phyloP scores from a whole-genome alignment of 805 yeast genomes.

The Kazachstania martiniae region DNA sequence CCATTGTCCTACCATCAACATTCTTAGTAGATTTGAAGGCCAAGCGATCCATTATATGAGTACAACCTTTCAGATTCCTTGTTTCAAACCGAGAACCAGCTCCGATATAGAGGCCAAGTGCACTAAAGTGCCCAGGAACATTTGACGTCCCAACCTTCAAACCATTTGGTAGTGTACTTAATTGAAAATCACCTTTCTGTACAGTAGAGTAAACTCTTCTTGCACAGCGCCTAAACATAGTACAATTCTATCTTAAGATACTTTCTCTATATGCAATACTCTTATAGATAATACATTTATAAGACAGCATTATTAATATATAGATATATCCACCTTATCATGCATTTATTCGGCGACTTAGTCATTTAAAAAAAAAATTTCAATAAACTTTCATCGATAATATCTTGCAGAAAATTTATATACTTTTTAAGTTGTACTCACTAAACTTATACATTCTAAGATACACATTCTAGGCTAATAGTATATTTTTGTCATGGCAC shows the following conservation, averaged over 20 bases:
- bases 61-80: constrained; percentile 50
- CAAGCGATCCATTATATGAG: constrained; percentile 76
- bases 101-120: constrained; percentile 77
- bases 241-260: no score
- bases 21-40: constrained; percentile 67
- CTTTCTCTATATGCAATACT: no score
- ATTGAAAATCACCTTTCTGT: constrained; percentile 13
- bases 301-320: no score
- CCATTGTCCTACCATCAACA: constrained; percentile 55
- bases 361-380: no score
- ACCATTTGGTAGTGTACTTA: constrained; percentile 57
- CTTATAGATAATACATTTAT: no score
- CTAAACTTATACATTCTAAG: no score
- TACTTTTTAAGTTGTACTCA: no score
- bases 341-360: no score
- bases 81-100: constrained; percentile 86
- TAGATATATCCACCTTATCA: no score
- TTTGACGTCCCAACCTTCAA: constrained; percentile 74
- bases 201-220: constrained; percentile 16
- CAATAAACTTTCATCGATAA: no score
- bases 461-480: no score
- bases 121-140: constrained; percentile 83
- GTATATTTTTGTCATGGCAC: constrained; percentile 32
- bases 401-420: no score
- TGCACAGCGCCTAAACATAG: constrained; percentile 8